These are phyloP conservation scores for Spencermartinsiella ligniputridi DNA, from an alignment of 1,139 yeast species.

Conservation along the genomic window DNA sequence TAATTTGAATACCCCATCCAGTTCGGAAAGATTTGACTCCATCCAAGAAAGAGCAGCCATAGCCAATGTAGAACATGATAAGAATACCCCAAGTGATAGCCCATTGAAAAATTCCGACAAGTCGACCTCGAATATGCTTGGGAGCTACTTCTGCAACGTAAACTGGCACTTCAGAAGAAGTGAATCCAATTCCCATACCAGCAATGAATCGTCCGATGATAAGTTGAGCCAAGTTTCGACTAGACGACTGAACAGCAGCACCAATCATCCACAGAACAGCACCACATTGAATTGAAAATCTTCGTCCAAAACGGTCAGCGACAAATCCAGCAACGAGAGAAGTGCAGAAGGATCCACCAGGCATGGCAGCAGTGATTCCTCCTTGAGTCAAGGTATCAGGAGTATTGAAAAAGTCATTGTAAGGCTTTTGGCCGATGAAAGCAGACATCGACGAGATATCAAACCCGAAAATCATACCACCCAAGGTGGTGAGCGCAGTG, in stretches of 20 bases:
- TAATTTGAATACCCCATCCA: conserved; percentile 64
- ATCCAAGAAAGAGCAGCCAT: conserved; percentile 50
- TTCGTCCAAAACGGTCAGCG: conserved; percentile 77
- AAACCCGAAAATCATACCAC: conserved; percentile 93
- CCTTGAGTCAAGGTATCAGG: conserved; percentile 56
- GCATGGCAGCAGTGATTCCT: conserved; percentile 88
- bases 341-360: conserved; percentile 73
- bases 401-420: conserved; percentile 37
- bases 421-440: conserved; percentile 68
- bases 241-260: conserved; percentile 73
- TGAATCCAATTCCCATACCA: conserved; percentile 68
- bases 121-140: conserved; percentile 58
- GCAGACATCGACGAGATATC: conserved; percentile 90
- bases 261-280: conserved; percentile 76
- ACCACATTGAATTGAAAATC: conserved; percentile 69
- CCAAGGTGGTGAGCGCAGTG: conserved; percentile 61
- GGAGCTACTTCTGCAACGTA: conserved; percentile 72
- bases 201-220: conserved; percentile 59
- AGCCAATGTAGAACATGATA: conserved; percentile 56
- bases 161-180: conserved; percentile 68
- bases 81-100: conserved; percentile 65
- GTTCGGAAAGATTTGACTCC: conserved; percentile 55
- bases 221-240: conserved; percentile 69
- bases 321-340: conserved; percentile 33
- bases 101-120: conserved; percentile 66